A percentile compares a stretch with the other conserved stretches of the same genome.
phyloP scores from a whole-genome alignment of 768 basidiomycete genomes.

The Nidula microcarpa region DNA sequence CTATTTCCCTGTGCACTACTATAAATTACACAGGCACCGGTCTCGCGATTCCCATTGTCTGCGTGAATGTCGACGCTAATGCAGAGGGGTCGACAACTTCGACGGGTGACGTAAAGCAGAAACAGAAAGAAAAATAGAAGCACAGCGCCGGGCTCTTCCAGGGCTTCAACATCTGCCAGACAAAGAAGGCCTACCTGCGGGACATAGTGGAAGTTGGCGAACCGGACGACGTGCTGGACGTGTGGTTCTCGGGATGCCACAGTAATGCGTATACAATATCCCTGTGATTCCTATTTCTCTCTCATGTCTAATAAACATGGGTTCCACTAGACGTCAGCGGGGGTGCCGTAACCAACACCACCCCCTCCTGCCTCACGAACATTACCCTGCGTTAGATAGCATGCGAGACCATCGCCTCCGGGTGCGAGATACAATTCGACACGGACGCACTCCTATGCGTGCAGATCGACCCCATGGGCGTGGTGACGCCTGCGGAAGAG shows the following conservation, averaged over 20 bases:
- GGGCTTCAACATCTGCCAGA: background rate
- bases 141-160: background rate
- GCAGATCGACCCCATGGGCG: constrained; percentile 4
- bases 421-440: constrained; percentile 63
- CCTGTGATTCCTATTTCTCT: background rate
- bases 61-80: background rate
- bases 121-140: background rate
- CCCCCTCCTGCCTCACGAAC: constrained; percentile 44
- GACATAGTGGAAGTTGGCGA: constrained; percentile 7
- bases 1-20: too few species aligned
- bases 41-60: too few species aligned
- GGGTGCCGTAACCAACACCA: constrained; percentile 45
- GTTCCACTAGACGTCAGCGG: constrained; percentile 62
- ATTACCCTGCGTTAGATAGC: constrained; percentile 80
- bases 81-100: background rate
- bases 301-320: too few species aligned
- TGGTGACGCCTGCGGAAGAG: constrained; percentile 1
- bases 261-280: constrained; percentile 40
- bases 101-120: background rate
- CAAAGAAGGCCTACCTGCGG: constrained; percentile 8
- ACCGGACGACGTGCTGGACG: constrained; percentile 58
- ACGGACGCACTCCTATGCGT: constrained; percentile 36
- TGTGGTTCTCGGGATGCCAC: constrained; percentile 80
- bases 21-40: too few species aligned
- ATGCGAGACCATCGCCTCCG: constrained; percentile 52